Conservation (phyloP, 331 rosid species). For the Rhamnella rubrinervis region DNA sequence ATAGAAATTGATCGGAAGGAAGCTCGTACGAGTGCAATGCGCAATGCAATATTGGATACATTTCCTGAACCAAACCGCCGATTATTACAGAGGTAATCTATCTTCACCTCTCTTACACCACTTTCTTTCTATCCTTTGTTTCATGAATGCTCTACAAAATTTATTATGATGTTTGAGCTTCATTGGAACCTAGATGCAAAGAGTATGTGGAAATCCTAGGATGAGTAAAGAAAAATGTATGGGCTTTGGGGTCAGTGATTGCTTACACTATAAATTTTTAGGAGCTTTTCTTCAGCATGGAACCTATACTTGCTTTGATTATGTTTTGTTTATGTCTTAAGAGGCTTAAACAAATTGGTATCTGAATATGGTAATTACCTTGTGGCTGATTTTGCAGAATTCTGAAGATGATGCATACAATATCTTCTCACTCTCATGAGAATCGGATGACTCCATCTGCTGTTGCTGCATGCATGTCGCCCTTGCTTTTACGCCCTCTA, state of each 20-base stretch:
- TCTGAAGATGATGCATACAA: constrained; percentile 89
- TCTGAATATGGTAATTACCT: not conserved
- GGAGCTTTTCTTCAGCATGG: not conserved
- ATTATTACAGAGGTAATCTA: constrained; percentile 74
- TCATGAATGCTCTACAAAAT: constrained; percentile 2
- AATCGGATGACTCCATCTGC: constrained; percentile 98
- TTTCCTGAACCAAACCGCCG: constrained; percentile 99
- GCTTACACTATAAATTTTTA: not conserved
- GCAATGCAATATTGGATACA: constrained; percentile 80
- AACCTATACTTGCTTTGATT: not conserved
- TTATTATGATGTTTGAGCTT: not conserved
- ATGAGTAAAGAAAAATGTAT: too few relatives aligned
- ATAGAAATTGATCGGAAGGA: constrained; percentile 92
- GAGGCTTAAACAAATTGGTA: not conserved
- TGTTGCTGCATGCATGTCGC: constrained; percentile 99
- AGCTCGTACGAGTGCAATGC: constrained; percentile 82
- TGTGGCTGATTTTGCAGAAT: constrained; percentile 51
- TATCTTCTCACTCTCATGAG: constrained; percentile 80
- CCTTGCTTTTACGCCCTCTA: constrained; percentile 91
- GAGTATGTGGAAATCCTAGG: too few relatives aligned
- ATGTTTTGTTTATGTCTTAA: not conserved
- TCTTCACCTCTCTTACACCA: constrained; percentile 9
- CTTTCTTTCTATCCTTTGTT: not conserved
- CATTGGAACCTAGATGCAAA: too few relatives aligned
- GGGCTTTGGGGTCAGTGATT: too few relatives aligned